Evolutionary conservation across 2,329 filamentous ascomycete species (phyloP).

Genomic region (Ophiocordyceps sinensis): DNA sequence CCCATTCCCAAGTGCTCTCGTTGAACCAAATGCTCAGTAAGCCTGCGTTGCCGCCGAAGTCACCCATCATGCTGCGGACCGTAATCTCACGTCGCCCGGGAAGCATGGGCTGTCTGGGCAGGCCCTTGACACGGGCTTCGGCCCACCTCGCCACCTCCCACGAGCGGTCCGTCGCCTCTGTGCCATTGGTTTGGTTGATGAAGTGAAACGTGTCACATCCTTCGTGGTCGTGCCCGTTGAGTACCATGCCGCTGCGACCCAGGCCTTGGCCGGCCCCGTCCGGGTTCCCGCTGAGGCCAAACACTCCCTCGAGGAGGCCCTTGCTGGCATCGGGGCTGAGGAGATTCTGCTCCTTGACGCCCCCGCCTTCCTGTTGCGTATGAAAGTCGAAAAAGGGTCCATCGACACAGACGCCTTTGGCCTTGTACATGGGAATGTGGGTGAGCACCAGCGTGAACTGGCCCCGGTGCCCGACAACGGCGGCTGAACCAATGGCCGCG

Average conservation of each 20-base stretch:
- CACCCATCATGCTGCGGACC: constrained; percentile 96
- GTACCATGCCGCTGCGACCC: constrained; percentile 61
- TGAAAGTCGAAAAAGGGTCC: constrained; percentile 73
- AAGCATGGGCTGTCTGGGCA: constrained; percentile 27
- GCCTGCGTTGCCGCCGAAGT: constrained; percentile 82
- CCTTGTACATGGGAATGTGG: constrained; percentile 82
- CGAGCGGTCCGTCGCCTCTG: constrained; percentile 21
- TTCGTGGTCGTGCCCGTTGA: constrained; percentile 91
- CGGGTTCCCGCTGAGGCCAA: constrained; percentile 55
- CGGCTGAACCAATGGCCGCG: constrained; percentile 46
- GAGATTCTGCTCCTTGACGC: constrained; percentile 83
- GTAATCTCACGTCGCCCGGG: constrained; percentile 77
- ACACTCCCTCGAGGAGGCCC: constrained; percentile 71
- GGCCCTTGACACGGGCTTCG: constrained; percentile 23
- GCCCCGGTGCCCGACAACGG: constrained; percentile 44
- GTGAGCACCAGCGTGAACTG: constrained; percentile 77
- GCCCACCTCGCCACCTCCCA: constrained; percentile 38
- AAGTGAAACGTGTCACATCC: constrained; percentile 86
- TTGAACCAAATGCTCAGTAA: constrained; percentile 87
- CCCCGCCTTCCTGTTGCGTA: constrained; percentile 45
- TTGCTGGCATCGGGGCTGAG: constrained; percentile 58
- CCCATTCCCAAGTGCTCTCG: constrained; percentile 56
- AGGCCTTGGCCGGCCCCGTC: constrained; percentile 43
- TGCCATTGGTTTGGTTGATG: constrained; percentile 45
- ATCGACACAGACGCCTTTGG: constrained; percentile 69